Evolutionary conservation across 352 stramenopile species (phyloP), one percentile per base, ranked within the genome.

Genomic region (Plasmopara viticola): DNA sequence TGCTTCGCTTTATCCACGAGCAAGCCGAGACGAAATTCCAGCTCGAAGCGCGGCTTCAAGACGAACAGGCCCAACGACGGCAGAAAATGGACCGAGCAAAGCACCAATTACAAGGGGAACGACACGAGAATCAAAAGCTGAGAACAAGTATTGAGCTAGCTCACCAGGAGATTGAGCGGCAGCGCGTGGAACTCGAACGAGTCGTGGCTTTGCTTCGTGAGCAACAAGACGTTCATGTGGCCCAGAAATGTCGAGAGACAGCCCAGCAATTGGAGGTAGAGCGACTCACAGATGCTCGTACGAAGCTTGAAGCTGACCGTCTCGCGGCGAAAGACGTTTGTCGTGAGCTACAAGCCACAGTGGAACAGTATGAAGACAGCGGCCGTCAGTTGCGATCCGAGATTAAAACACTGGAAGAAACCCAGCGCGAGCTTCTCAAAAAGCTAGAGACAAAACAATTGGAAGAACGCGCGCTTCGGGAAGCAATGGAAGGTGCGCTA

Each of bases 1-100:
- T 91, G 33, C 64, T 91, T 49, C 82, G 83, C 44, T 89, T 78
- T 45, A 84, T 89, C 18, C 80, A 89, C 15, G 73, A 87, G 30
- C 78, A 89, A 51, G 78, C 78, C 1, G 75, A 88, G 50, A 58
- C 62, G 40, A 89, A 88, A 41, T 81, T 88, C 38, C 66, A 76
- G 15, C 29, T 84, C 8, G 76, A 91, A 12, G 70, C 72, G 10
- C 60, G 65, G 50, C 18, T 82, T 1, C 76, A 86, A 58, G 66
- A 71, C 7, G 48, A 73, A 10, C 72, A 85, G 38, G 63, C 79
- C n/a, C 60, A 68, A 1, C 66, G 73, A n/a, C 29, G 60, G 4
- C 53, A 69, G 5, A 68, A 76, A 20, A 15, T 60, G 0, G 49
- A 72, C 25, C 49, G 29, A n/a, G 58, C 72, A 14, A 66, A 85